Evolutionary conservation across 495 filamentous ascomycete species (phyloP), one percentile per base, ranked within the genome.

Genomic region (Diplogelasinospora grovesii): DNA sequence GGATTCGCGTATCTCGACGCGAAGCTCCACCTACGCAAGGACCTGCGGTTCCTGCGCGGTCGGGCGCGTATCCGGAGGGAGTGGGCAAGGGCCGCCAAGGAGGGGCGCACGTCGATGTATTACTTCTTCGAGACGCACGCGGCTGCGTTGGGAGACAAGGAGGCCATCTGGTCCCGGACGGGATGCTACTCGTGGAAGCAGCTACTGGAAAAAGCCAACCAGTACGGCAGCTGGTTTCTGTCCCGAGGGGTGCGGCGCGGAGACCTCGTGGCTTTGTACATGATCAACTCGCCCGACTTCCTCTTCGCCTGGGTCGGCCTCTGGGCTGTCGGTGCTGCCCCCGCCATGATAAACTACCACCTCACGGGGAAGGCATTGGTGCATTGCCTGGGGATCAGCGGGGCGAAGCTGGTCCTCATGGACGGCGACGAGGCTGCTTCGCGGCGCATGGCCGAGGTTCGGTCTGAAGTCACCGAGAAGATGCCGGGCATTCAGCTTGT

Each of bases 221-320:
- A 79, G 44, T 86, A 80, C 44, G 83, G 72, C 1, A 66, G 78
- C 37, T 88, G 71, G 64, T 84, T 82, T 52, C 60, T 77, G 9
- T 55, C 68, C 1, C 59, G 73, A 21, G 79, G 79, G 6, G 73
- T 88, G 14, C 53, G 71, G 50, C 74, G 75, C 1, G 75, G 76
- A n/a, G 76, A 87, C 6, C 60, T 87, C 2, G 79, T 87, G 0
- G 74, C 70, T 4, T 71, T 89, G 41, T 86, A 81, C 59, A 68
- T 88, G 52, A 69, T 68, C 41, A 90, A 88, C 51, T 70, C 72
- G 6, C 70, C 51, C 39, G 84, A 89, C 52, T 86, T 86, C 53
- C 52, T 86, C 22, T 50, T 70, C 28, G 37, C 68, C n/a, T 69
- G 65, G 63, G 48, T 70, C 16, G 68, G 63, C 6, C 49, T 74